phyloP scores from a whole-genome alignment of 345 rosid species.

The Populus alba region DNA sequence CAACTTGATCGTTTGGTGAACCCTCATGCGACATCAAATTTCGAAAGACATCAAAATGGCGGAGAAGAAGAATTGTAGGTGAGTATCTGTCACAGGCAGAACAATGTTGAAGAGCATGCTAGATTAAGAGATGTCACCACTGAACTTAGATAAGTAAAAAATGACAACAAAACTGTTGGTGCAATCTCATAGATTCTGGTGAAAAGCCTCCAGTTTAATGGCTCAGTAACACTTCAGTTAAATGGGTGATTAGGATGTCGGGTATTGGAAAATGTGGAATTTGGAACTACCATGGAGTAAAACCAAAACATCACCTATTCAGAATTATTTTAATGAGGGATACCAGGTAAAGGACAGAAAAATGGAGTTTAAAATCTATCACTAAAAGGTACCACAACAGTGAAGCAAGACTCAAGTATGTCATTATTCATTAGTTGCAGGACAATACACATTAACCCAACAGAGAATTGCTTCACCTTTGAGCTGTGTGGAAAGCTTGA shows the following conservation, averaged over 20 bases:
- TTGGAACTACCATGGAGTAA: too few relatives aligned
- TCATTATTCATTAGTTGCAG: not conserved
- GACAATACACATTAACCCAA: constrained; percentile 13
- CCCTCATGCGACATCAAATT: constrained; percentile 68
- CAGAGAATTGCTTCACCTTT: constrained; percentile 54
- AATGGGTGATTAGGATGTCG: too few relatives aligned
- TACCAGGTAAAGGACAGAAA: not conserved
- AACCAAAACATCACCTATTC: not conserved
- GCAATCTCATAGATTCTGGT: too few relatives aligned
- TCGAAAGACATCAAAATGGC: constrained; percentile 83
- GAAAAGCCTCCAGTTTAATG: too few relatives aligned
- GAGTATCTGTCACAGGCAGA: constrained; percentile 55
- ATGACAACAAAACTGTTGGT: not conserved
- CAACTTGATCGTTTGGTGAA: constrained; percentile 70
- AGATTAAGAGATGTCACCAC: not conserved
- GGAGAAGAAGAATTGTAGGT: constrained; percentile 82
- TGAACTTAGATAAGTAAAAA: not conserved
- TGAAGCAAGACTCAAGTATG: not conserved
- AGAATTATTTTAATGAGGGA: not conserved
- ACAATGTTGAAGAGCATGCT: not conserved
- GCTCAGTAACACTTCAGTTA: too few relatives aligned
- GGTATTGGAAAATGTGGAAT: too few relatives aligned
- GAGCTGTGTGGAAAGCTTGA: constrained; percentile 79
- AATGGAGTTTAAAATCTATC: not conserved
- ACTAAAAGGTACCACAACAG: not conserved